Conservation (phyloP, 2,329 filamentous ascomycete genomes). For the Aspergillus vadensis region DNA sequence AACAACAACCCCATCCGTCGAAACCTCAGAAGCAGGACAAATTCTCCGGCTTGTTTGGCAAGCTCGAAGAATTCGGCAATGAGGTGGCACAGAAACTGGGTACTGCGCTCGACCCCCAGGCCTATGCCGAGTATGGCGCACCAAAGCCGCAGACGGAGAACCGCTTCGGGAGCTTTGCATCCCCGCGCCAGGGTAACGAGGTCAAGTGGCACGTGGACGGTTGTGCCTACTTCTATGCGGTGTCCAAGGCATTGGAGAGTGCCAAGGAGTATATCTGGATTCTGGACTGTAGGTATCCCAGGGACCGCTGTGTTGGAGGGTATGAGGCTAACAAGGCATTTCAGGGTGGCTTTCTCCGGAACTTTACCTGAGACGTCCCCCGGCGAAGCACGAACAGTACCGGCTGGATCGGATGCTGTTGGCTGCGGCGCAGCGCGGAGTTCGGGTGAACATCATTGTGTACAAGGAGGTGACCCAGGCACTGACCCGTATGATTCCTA, state of each 20-base stretch:
- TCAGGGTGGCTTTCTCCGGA: conserved; percentile 81
- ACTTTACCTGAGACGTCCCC: conserved; percentile 80
- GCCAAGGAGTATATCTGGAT: conserved; percentile 81
- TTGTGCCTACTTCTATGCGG: conserved; percentile 81
- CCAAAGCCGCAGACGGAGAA: conserved; percentile 46
- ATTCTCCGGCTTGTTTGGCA: conserved; percentile 55
- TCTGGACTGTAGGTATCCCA: conserved; percentile 62
- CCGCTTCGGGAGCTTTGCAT: conserved; percentile 67
- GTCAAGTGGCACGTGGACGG: conserved; percentile 89
- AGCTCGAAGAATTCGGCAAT: conserved; percentile 55
- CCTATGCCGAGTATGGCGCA: conserved; percentile 47
- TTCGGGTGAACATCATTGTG: conserved; percentile 81
- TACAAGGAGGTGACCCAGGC: conserved; percentile 89
- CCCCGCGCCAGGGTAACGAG: conserved; percentile 68
- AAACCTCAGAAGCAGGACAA: conserved; percentile 38
- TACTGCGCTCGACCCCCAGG: conserved; percentile 51
- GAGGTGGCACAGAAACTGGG: conserved; percentile 55
- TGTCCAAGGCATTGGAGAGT: conserved; percentile 75
- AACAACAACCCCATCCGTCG: conserved; percentile 19
- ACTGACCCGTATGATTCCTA: conserved; percentile 67
- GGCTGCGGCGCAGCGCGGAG: conserved; percentile 79
- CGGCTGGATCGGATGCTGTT: conserved; percentile 80
- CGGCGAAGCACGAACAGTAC: conserved; percentile 78
- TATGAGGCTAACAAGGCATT: conserved; percentile 12
- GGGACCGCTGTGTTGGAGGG: neutral